Evolutionary conservation across 768 basidiomycete species (phyloP), one percentile per base, ranked within the genome.

Genomic region (Russula sp.): DNA sequence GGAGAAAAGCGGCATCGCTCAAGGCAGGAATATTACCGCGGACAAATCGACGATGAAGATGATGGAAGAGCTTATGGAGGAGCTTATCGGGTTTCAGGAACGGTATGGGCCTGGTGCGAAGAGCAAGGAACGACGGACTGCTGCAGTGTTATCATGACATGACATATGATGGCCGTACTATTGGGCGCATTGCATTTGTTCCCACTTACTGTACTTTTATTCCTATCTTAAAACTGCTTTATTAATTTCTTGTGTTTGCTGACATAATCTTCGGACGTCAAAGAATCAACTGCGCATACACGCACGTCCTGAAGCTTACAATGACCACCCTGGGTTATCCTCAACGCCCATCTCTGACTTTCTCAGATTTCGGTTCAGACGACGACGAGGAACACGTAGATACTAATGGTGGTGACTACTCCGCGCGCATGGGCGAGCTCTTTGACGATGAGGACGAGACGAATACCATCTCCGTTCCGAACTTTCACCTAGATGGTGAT

Each of bases 1-100:
- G 37, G 73, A 72, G 50, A 70, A 66, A 48, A 32, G 31, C 14
- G 6, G 8, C 7, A 42, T 22, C 16, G 32, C 47, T 0, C 63
- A 62, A 31, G 42, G 57, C 8, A 51, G 34, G n/a, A 22, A 16
- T 27, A 20, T 53, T 5, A n/a, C 39, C 6, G 40, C 22, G 8
- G 55, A 60, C 2, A 59, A 68, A 52, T 71, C 72, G 70, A 88
- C 88, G 45, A 88, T 90, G 84, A 86, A 83, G 74, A 79, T 89
- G 77, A 91, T 96, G 88, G 93, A 94, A 71, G 91, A 89, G 69
- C 77, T 96, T 10, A 94, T 94, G 86, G 84, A 90, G 70, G 93
- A 95, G 73, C 76, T 95, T 31, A 91, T 94, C 66, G 79, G 76
- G 44, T 95, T 96, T 72, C 94, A 95, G 75, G 92, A 95, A 72